Evolutionary conservation across 1,284 basidiomycete genomes (phyloP).

Genomic region (Ganoderma lingzhi): DNA sequence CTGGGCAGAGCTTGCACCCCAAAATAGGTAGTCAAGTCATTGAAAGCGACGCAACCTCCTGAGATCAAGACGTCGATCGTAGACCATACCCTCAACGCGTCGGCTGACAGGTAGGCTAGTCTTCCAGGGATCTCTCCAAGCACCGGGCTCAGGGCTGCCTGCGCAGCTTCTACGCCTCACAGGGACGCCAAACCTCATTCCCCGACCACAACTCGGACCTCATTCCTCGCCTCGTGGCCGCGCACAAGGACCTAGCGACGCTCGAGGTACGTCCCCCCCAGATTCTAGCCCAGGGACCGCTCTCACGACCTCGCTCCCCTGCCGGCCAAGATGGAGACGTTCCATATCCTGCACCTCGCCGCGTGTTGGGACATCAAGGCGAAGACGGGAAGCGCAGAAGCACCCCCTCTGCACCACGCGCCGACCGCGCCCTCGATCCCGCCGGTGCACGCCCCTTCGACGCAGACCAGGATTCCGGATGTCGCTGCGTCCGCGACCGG

Average conservation of each 20-base stretch:
- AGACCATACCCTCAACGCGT: slow-evolving; percentile 68
- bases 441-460: slow-evolving; percentile 31
- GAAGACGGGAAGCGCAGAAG: slow-evolving; percentile 26
- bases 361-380: slow-evolving; percentile 55
- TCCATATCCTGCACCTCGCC: slow-evolving; percentile 79
- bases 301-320: slow-evolving; percentile 16
- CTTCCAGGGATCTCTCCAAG: slow-evolving; percentile 9
- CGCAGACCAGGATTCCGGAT: slow-evolving; percentile 44
- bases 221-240: slow-evolving; percentile 61
- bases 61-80: slow-evolving; percentile 50
- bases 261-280: slow-evolving; percentile 63
- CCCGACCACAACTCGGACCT: slow-evolving; percentile 77
- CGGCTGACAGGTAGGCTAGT: slow-evolving; percentile 70
- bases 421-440: slow-evolving; percentile 50
- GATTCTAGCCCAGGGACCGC: slow-evolving; percentile 5
- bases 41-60: slow-evolving; percentile 54
- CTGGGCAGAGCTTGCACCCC: not conserved
- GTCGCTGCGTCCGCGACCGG: slow-evolving; percentile 35
- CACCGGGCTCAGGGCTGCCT: slow-evolving; percentile 12
- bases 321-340: slow-evolving; percentile 77
- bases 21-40: slow-evolving; percentile 54
- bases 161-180: slow-evolving; percentile 83
- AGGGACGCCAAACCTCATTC: slow-evolving; percentile 84
- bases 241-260: slow-evolving; percentile 62
- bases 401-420: slow-evolving; percentile 53